Evolutionary conservation across 306 rosid species (phyloP), one percentile per base, ranked within the genome.

Genomic region (Bauhinia variegata): DNA sequence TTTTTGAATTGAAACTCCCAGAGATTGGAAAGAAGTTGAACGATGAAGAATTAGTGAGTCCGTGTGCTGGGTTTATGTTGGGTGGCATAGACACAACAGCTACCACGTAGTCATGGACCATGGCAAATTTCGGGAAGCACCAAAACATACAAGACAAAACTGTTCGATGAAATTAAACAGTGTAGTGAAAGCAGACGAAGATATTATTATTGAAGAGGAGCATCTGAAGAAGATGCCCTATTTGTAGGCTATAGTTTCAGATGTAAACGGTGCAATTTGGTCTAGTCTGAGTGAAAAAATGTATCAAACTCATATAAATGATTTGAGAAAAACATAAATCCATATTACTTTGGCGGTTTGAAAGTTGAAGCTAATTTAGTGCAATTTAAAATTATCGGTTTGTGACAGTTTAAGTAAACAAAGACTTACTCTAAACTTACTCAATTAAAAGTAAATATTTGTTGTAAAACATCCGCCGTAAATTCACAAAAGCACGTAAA

Each of bases 61-160:
- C 82, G 65, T 71, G 79, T 49, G 55, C 81, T 0, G 90, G 82
- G 43, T 85, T 82, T 55, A 50, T 85, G 43, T n/a, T 70, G 14
- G 87, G 78, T 4, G 90, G 90, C 10, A 79, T 83, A 0, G 90
- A 85, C 64, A 85, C 90, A 8, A 79, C 87, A 7, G 68, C 67
- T 6, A 67, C 80, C 7, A 57, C 90, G 0, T 63, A 75, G 75
- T 39, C 47, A 34, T 85, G 87, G 90, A 44, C 36, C 7, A 82
- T 82, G 87, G 85, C 90, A 0, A 85, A 85, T 60, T 15, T 85
- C 14, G 87, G 82, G 63, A 85, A 82, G 49, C 7, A 82, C 63
- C 83, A 72, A 55, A 33, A 64, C 6, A 12, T 82, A 42, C 90
- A 85, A 74, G 74, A 82, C 30, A 85, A n/a, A 74, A 9, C 2